A percentile compares a stretch with the other conserved stretches of the same genome.
Evolutionary conservation across 2,329 filamentous ascomycete genomes (phyloP).

Genomic region (Rhynchosporium secalis): DNA sequence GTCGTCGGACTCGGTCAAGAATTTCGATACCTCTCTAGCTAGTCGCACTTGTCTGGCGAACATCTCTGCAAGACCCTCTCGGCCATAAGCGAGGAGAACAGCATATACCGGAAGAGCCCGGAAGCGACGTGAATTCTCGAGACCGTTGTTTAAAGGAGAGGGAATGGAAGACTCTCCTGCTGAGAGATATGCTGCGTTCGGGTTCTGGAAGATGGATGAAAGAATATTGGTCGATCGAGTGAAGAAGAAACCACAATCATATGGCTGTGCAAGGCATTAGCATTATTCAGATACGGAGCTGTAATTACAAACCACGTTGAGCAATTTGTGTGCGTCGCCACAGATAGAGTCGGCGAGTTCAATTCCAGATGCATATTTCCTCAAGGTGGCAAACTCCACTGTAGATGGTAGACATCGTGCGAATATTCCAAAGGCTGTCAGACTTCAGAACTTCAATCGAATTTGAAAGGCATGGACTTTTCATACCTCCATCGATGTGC

Average conservation of each 20-base stretch:
- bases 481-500: constrained; percentile 75
- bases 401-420: constrained; percentile 62
- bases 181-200: constrained; percentile 79
- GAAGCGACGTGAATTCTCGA: constrained; percentile 91
- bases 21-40: constrained; percentile 65
- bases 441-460: not conserved
- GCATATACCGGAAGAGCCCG: constrained; percentile 88
- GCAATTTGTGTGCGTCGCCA: constrained; percentile 84
- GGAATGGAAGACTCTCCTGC: constrained; percentile 53
- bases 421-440: constrained; percentile 78
- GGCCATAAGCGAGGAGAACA: constrained; percentile 73
- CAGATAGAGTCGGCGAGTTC: constrained; percentile 86
- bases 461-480: not conserved
- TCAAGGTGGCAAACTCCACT: constrained; percentile 57
- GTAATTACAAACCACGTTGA: constrained; percentile 69
- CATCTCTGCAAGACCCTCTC: constrained; percentile 66
- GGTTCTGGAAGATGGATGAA: constrained; percentile 72
- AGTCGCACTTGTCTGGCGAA: constrained; percentile 71
- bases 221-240: constrained; percentile 62
- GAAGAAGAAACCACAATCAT: constrained; percentile 90
- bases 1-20: constrained; percentile 57
- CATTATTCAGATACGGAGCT: not conserved
- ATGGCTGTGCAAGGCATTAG: constrained; percentile 52
- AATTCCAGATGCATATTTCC: constrained; percentile 58
- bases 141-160: constrained; percentile 82